Evolutionary conservation across 2,329 filamentous ascomycete species (phyloP).

Genomic region (Alternaria viburni): DNA sequence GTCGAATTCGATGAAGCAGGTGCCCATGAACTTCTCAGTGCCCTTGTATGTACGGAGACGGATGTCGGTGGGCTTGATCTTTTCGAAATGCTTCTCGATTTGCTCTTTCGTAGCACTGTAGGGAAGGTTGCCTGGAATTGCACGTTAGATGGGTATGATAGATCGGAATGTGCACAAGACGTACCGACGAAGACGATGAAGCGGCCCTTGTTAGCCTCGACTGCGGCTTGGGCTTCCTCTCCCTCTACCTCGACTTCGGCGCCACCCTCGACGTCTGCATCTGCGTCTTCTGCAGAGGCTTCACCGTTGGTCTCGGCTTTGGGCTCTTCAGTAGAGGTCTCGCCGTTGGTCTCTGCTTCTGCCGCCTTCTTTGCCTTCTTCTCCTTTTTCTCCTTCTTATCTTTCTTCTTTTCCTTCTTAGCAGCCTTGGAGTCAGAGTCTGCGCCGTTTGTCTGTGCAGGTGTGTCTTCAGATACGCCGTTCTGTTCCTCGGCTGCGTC

Average conservation of each 20-base stretch:
- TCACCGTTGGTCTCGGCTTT: conserved; percentile 24
- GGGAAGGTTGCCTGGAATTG: conserved; percentile 77
- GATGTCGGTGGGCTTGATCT: conserved; percentile 72
- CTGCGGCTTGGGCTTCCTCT: conserved; percentile 15
- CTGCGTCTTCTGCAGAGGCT: conserved; percentile 18
- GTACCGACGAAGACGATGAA: conserved; percentile 81
- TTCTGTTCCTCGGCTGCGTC: conserved; percentile 15
- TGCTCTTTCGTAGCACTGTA: conserved; percentile 76
- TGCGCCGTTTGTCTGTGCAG: conserved; percentile 14
- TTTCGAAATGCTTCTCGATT: conserved; percentile 77
- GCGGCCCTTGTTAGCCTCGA: conserved; percentile 54
- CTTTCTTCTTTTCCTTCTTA: conserved; percentile 31
- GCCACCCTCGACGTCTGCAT: conserved; percentile 22
- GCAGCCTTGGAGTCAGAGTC: conserved; percentile 24
- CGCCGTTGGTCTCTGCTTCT: conserved; percentile 19
- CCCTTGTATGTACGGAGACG: conserved; percentile 58
- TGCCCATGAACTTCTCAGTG: conserved; percentile 47
- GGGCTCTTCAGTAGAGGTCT: conserved; percentile 19
- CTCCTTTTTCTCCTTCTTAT: conserved; percentile 36
- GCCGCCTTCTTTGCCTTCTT: conserved; percentile 37
- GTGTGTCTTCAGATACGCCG: conserved; percentile 14
- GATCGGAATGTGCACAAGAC: conserved; percentile 9
- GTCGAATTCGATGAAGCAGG: conserved; percentile 78
- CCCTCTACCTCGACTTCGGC: conserved; percentile 24
- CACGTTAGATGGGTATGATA: conserved; percentile 10